Percentiles rank a stretch among this genome's conserved stretches.
These are phyloP conservation scores for Kwoniella bestiolae DNA, from an alignment of 768 basidiomycete genomes.

Conservation along the genomic window DNA sequence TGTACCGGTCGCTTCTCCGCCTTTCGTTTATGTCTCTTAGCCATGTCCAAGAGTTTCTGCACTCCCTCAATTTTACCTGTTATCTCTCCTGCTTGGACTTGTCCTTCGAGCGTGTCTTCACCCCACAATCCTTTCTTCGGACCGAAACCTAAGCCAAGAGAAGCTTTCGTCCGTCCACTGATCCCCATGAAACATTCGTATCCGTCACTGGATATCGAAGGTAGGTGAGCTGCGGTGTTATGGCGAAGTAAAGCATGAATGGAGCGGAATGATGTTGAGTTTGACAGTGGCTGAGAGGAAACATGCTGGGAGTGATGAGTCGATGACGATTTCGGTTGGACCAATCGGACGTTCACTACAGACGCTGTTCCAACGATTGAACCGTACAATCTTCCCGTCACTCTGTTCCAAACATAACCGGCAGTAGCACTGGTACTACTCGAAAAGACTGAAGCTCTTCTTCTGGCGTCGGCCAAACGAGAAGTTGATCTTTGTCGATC, in stretches of 20 bases:
- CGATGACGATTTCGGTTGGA: conserved; percentile 20
- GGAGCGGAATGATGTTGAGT: conserved; percentile 8
- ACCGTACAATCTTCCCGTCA: conserved; percentile 41
- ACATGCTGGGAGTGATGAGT: background rate
- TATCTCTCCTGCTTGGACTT: conserved; percentile 24
- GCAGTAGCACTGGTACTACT: conserved; percentile 33
- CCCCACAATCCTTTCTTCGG: conserved; percentile 42
- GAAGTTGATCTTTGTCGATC: conserved; percentile 10
- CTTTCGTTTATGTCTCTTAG: conserved; percentile 1
- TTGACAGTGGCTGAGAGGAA: background rate
- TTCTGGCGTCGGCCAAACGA: conserved; percentile 22
- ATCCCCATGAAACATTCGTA: conserved; percentile 28
- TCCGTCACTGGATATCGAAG: conserved; percentile 15
- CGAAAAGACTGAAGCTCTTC: conserved; percentile 29
- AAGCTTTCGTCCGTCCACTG: conserved; percentile 23
- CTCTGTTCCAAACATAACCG: conserved; percentile 35
- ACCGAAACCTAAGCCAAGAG: conserved; percentile 39
- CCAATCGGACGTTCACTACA: conserved; percentile 22
- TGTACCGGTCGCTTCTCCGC: background rate
- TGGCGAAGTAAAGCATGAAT: conserved; percentile 2
- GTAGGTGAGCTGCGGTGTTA: conserved; percentile 10
- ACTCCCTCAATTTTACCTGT: conserved; percentile 18
- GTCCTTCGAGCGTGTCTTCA: conserved; percentile 42
- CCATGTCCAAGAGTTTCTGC: background rate
- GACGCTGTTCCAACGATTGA: conserved; percentile 29